Conservation (phyloP, 495 filamentous ascomycete species). For the Trichoderma virens region DNA sequence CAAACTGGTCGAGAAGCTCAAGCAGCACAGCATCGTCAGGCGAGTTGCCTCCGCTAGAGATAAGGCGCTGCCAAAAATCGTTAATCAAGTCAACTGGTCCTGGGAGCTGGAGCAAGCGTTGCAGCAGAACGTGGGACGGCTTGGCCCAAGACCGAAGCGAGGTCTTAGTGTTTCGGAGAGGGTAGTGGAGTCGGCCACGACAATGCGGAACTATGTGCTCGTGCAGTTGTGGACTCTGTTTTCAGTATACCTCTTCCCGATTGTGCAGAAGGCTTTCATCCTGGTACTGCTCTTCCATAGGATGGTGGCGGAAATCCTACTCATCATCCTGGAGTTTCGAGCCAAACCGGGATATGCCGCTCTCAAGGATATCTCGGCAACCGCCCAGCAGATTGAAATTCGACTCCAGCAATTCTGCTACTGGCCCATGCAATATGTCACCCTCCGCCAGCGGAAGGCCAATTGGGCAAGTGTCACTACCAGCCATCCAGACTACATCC, state of each 20-base stretch:
- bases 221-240: constrained; percentile 63
- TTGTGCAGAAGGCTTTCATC: constrained; percentile 66
- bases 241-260: constrained; percentile 69
- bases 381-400: constrained; percentile 97
- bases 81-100: constrained; percentile 95
- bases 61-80: constrained; percentile 65
- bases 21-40: constrained; percentile 73
- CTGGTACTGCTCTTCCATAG: constrained; percentile 74
- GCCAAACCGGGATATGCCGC: constrained; percentile 71
- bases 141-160: constrained; percentile 72
- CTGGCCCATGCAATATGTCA: constrained; percentile 95
- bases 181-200: constrained; percentile 88
- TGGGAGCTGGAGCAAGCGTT: constrained; percentile 78
- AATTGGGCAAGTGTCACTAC: constrained; percentile 96
- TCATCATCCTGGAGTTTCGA: constrained; percentile 83
- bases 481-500: constrained; percentile 95
- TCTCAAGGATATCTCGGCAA: constrained; percentile 91
- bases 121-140: constrained; percentile 76
- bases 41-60: constrained; percentile 77
- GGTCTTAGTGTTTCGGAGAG: constrained; percentile 88
- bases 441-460: constrained; percentile 74
- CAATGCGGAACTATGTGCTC: constrained; percentile 66
- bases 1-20: constrained; percentile 78
- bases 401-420: constrained; percentile 98
- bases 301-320: constrained; percentile 67